A percentile compares a stretch with the other conserved stretches of the same genome.
These are phyloP conservation scores for Picea abies DNA, from an alignment of 83 land plant species.

Conservation along the genomic window DNA sequence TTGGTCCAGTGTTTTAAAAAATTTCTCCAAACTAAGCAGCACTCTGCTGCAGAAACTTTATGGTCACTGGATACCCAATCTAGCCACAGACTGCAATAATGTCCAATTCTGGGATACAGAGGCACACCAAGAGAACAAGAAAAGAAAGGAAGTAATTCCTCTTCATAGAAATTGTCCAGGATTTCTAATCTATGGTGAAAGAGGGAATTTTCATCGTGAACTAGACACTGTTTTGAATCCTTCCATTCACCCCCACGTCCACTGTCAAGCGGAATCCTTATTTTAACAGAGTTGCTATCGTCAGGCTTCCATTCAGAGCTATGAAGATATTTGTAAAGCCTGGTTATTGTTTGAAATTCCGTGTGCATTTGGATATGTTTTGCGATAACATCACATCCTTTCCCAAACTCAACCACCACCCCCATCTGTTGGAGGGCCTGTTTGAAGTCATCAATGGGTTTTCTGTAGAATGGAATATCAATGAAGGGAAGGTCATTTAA, in stretches of 20 bases:
- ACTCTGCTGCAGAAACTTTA: constrained; percentile 21
- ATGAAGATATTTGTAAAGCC: constrained; percentile 40
- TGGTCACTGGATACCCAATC: constrained; percentile 19
- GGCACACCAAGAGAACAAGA: constrained; percentile 26
- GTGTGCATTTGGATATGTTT: constrained; percentile 26
- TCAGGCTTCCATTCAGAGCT: constrained; percentile 4
- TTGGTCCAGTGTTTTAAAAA: constrained; percentile 22
- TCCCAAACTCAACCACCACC: constrained; percentile 13
- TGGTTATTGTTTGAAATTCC: constrained; percentile 19
- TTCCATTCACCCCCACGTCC: constrained; percentile 46
- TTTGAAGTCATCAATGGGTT: constrained; percentile 18
- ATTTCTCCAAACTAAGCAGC: constrained; percentile 35
- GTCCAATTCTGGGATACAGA: constrained; percentile 21
- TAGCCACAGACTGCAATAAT: constrained; percentile 43
- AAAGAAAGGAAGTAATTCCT: constrained; percentile 27
- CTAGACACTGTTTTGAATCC: constrained; percentile 25
- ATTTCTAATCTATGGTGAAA: constrained; percentile 23
- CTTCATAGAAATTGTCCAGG: constrained; percentile 40
- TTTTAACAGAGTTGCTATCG: neutral
- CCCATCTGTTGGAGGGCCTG: constrained; percentile 29
- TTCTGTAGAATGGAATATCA: constrained; percentile 40
- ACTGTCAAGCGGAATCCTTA: neutral
- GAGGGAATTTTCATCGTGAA: constrained; percentile 36
- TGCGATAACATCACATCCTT: constrained; percentile 19
- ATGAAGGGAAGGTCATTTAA: constrained; percentile 35